phyloP scores from a whole-genome alignment of 140 eudicot genomes.

The Ambrosia hybrid region DNA sequence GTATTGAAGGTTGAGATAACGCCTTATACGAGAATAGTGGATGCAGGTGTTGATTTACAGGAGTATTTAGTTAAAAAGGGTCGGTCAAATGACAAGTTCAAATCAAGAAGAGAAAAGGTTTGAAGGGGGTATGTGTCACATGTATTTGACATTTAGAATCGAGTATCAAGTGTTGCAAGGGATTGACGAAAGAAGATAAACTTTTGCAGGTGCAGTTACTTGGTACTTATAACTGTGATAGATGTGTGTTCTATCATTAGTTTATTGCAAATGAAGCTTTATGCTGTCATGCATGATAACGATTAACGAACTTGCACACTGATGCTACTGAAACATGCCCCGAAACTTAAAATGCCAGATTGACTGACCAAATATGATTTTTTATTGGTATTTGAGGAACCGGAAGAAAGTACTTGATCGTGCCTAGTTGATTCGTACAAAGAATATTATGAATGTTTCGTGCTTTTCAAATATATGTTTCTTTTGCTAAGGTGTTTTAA shows the following conservation, averaged over 20 bases:
- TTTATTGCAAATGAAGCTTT: not conserved
- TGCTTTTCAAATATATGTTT: too few relatives aligned
- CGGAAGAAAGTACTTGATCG: not conserved
- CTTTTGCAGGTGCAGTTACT: conserved; percentile 4
- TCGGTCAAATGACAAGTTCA: conserved; percentile 22
- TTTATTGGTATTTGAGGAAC: not conserved
- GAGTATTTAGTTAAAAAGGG: conserved; percentile 51
- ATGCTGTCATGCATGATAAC: not conserved
- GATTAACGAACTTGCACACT: not conserved
- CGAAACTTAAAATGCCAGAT: not conserved
- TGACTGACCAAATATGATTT: not conserved
- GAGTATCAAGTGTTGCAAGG: not conserved
- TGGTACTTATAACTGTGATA: conserved; percentile 5
- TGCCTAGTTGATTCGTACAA: too few relatives aligned
- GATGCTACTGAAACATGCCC: not conserved
- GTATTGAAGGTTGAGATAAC: conserved; percentile 62
- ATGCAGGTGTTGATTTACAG: conserved; percentile 65
- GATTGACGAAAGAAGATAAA: not conserved
- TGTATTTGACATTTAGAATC: not conserved
- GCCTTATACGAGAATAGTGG: conserved; percentile 60
- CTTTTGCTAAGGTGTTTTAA: too few relatives aligned
- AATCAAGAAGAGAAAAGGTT: conserved; percentile 21
- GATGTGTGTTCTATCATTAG: not conserved
- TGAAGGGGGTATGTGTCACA: conserved; percentile 10
- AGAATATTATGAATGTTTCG: too few relatives aligned